Percentiles rank a stretch among this genome's conserved stretches.
Evolutionary conservation across 306 rosid species (phyloP).

Genomic region (Cyamopsis tetragonoloba): DNA sequence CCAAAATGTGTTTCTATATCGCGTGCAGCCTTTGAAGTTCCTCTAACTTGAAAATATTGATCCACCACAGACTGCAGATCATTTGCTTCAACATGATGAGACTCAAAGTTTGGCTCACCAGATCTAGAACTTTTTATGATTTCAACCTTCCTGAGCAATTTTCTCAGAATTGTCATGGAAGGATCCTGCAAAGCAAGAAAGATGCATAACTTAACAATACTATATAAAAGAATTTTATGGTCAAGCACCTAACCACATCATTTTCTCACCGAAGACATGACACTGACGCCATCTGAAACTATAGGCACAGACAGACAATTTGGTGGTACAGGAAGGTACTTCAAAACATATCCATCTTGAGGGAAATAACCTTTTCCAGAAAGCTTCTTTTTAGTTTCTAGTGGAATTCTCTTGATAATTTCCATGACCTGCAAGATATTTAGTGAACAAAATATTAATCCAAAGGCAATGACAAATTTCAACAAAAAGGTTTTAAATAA

Average conservation of each 20-base stretch:
- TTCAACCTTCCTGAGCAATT: conserved; percentile 70
- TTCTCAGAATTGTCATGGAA: conserved; percentile 63
- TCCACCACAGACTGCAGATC: conserved; percentile 64
- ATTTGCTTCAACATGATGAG: conserved; percentile 77
- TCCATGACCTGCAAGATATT: conserved; percentile 55
- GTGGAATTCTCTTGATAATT: conserved; percentile 68
- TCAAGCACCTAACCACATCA: conserved; percentile 13
- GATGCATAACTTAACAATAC: background rate
- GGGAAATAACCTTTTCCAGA: conserved; percentile 73
- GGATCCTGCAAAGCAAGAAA: conserved; percentile 64
- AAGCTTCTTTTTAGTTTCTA: conserved; percentile 64
- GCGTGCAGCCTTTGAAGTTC: conserved; percentile 66
- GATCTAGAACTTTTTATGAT: conserved; percentile 76
- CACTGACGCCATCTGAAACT: conserved; percentile 91
- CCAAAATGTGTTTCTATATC: conserved; percentile 63
- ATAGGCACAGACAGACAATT: conserved; percentile 89
- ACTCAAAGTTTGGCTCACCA: conserved; percentile 76
- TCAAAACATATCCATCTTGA: conserved; percentile 81
- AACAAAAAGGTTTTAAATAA: conserved; percentile 4
- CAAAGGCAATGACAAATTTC: background rate
- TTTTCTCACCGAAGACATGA: conserved; percentile 77
- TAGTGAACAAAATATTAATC: conserved; percentile 14
- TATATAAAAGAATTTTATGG: background rate
- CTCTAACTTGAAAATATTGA: conserved; percentile 84
- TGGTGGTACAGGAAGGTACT: conserved; percentile 84